phyloP scores from a whole-genome alignment of 805 yeast genomes.

The Candida gorgasii region DNA sequence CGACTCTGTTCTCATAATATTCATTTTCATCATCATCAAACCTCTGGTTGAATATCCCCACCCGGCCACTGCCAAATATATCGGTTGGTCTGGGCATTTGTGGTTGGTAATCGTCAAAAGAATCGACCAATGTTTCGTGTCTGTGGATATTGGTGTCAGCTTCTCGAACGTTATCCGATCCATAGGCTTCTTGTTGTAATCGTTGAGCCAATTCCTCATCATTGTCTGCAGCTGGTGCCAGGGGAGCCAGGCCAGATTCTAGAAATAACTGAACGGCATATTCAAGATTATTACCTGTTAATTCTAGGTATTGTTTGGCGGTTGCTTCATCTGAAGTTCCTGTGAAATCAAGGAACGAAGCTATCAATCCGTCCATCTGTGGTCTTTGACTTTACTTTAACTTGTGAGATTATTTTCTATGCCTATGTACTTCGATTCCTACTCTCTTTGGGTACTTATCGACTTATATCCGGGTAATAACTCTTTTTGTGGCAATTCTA shows the following conservation, averaged over 20 bases:
- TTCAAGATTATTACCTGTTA: conserved; percentile 76
- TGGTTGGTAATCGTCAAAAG: conserved; percentile 6
- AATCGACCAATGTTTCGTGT: conserved; percentile 73
- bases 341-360: conserved; percentile 82
- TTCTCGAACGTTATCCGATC: conserved; percentile 36
- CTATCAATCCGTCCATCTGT: conserved; percentile 32
- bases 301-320: conserved; percentile 76
- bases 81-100: conserved; percentile 29
- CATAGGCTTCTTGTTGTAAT: conserved; percentile 64
- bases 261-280: conserved; percentile 81
- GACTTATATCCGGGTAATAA: too few species aligned
- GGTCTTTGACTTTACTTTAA: too few species aligned
- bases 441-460: too few species aligned
- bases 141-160: conserved; percentile 78
- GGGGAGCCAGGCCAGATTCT: conserved; percentile 42
- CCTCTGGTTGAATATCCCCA: conserved; percentile 62
- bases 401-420: background rate
- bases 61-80: conserved; percentile 50
- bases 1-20: conserved; percentile 20
- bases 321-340: conserved; percentile 63
- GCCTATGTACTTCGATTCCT: background rate
- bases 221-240: conserved; percentile 2
- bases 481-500: too few species aligned
- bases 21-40: conserved; percentile 41
- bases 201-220: conserved; percentile 61